Evolutionary conservation across 345 rosid genomes (phyloP).

Genomic region (Melaleuca quinquenervia): DNA sequence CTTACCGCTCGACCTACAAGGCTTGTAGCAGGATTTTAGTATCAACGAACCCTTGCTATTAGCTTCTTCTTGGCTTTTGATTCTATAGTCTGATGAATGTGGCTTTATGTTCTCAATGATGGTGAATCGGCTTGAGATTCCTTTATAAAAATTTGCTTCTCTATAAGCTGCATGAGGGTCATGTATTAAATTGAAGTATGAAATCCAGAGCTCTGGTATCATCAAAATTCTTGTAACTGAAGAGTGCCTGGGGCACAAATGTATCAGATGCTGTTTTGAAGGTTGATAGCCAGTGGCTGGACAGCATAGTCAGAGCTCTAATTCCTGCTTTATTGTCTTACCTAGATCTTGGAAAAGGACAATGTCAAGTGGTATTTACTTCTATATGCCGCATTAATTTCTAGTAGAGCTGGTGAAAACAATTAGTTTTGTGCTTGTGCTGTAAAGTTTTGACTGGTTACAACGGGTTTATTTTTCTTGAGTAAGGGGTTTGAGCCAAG

Average conservation of each 20-base stretch:
- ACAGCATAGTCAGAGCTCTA: too few relatives aligned
- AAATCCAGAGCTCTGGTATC: neutral
- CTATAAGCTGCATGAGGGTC: neutral
- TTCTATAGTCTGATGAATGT: neutral
- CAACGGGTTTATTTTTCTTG: neutral
- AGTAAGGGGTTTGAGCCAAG: neutral
- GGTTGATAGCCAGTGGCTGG: too few relatives aligned
- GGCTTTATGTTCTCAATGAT: neutral
- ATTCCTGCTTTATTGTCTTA: too few relatives aligned
- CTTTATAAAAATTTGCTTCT: neutral
- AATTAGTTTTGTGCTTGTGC: neutral
- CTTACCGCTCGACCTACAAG: neutral
- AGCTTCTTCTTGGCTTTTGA: neutral
- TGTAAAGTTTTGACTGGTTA: neutral
- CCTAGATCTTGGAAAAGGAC: neutral
- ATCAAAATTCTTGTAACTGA: too few relatives aligned
- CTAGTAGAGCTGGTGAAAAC: neutral
- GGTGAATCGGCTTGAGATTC: neutral
- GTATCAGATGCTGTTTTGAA: too few relatives aligned
- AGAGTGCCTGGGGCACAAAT: too few relatives aligned
- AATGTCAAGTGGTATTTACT: neutral
- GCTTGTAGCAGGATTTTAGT: neutral
- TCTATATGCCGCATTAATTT: neutral
- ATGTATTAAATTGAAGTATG: neutral
- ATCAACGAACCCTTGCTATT: neutral